A percentile compares a stretch with the other conserved stretches of the same genome.
phyloP scores from a whole-genome alignment of 1,284 basidiomycete species.

The Melampsora larici-populina region DNA sequence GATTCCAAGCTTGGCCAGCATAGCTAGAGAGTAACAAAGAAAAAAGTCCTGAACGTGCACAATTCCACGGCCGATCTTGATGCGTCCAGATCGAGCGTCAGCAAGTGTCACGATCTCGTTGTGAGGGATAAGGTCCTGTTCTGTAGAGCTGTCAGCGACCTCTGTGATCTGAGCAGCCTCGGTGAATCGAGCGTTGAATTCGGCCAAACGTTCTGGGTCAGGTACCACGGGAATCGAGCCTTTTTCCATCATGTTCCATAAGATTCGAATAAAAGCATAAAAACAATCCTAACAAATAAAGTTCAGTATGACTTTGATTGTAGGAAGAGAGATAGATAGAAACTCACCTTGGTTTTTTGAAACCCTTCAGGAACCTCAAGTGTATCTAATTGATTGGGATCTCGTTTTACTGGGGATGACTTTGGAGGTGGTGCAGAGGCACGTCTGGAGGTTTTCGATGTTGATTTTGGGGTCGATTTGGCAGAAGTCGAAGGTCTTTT shows the following conservation, averaged over 20 bases:
- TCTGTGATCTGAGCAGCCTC: not conserved
- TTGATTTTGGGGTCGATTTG: too few relatives aligned
- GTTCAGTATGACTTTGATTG: too few relatives aligned
- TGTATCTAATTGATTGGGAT: too few relatives aligned
- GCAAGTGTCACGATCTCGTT: not conserved
- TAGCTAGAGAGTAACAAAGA: constrained; percentile 6
- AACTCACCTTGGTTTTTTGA: too few relatives aligned
- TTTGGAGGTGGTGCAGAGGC: too few relatives aligned
- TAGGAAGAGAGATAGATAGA: too few relatives aligned
- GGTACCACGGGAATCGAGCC: not conserved
- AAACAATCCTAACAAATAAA: too few relatives aligned
- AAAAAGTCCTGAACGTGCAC: constrained; percentile 12
- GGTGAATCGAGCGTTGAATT: not conserved
- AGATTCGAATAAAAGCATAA: not conserved
- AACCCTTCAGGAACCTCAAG: too few relatives aligned
- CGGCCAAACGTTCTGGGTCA: not conserved
- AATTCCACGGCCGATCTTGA: not conserved
- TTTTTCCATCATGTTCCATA: not conserved
- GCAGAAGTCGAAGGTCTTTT: too few relatives aligned
- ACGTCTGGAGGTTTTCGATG: too few relatives aligned
- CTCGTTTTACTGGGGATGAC: too few relatives aligned
- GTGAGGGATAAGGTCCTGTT: not conserved
- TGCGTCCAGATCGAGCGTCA: not conserved
- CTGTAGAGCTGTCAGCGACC: not conserved
- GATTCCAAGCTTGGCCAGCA: constrained; percentile 18